phyloP scores from a whole-genome alignment of 352 stramenopile genomes.

The Globisporangium abappressorium region DNA sequence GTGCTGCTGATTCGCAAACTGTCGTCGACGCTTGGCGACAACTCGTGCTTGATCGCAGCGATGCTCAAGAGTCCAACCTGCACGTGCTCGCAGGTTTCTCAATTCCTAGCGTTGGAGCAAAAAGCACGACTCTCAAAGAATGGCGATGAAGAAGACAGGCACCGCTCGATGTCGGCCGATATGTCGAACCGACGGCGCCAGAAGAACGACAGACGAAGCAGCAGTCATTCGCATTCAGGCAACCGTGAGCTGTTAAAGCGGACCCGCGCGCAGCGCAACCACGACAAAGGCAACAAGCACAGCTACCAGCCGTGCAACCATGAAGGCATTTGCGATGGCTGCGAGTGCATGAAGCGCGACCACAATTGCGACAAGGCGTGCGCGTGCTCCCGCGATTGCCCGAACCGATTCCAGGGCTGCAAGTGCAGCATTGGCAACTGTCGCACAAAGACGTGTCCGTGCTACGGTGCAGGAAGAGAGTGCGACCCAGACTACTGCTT shows the following conservation, averaged over 20 bases:
- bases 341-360: slow-evolving; percentile 46
- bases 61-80: slow-evolving; percentile 35
- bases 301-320: slow-evolving; percentile 68
- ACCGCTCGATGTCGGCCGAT: slow-evolving; percentile 3
- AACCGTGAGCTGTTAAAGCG: slow-evolving; percentile 26
- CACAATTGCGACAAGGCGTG: slow-evolving; percentile 66
- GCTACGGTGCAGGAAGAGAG: slow-evolving; percentile 47
- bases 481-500: slow-evolving; percentile 79
- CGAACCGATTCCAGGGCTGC: slow-evolving; percentile 67
- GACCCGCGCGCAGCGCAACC: slow-evolving; percentile 34
- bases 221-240: neutral
- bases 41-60: slow-evolving; percentile 42
- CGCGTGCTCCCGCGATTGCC: slow-evolving; percentile 55
- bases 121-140: neutral
- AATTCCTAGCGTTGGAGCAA: slow-evolving; percentile 25
- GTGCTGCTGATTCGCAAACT: slow-evolving; percentile 55
- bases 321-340: slow-evolving; percentile 50
- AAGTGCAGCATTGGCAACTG: slow-evolving; percentile 55
- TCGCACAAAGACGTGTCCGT: slow-evolving; percentile 52
- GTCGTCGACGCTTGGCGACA: slow-evolving; percentile 30
- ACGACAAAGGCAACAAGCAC: slow-evolving; percentile 46
- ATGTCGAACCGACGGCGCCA: slow-evolving; percentile 17
- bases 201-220: slow-evolving; percentile 19
- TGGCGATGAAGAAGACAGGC: slow-evolving; percentile 1
- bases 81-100: slow-evolving; percentile 29